phyloP scores from a whole-genome alignment of 176 grass and related monocot genomes.

The Oryza officinalis region DNA sequence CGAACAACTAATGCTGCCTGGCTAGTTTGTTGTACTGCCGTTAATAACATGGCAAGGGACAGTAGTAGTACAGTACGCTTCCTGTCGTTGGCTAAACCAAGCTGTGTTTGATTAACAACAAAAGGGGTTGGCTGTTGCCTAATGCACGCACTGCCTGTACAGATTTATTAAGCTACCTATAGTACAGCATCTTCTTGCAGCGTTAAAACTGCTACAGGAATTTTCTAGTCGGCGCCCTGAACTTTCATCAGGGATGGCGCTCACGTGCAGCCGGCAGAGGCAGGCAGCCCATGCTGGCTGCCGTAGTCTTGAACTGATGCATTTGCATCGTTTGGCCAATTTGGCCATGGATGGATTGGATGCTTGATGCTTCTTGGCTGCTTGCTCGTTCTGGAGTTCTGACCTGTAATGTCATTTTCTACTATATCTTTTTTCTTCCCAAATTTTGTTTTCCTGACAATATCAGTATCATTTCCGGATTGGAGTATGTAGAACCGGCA shows the following conservation, averaged over 20 bases:
- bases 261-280: conserved; percentile 10
- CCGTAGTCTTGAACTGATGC: not conserved
- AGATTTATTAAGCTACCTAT: not conserved
- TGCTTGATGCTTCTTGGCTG: no score
- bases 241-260: not conserved
- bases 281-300: not conserved
- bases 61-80: not conserved
- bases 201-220: not conserved
- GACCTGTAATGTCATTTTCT: no score
- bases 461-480: not conserved
- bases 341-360: not conserved
- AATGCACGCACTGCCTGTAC: not conserved
- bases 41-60: not conserved
- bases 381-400: not conserved
- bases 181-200: not conserved
- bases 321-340: not conserved
- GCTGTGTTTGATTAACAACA: not conserved
- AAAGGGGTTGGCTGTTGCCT: not conserved
- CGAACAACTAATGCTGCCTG: not conserved
- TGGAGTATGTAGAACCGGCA: not conserved
- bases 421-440: not conserved
- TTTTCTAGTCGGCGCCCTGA: not conserved
- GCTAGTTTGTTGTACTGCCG: not conserved
- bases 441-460: not conserved
- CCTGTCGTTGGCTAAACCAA: not conserved